Percentiles rank a stretch among this genome's conserved stretches.
phyloP scores from a whole-genome alignment of 73 alveolate species.

The Stentor coeruleus region DNA sequence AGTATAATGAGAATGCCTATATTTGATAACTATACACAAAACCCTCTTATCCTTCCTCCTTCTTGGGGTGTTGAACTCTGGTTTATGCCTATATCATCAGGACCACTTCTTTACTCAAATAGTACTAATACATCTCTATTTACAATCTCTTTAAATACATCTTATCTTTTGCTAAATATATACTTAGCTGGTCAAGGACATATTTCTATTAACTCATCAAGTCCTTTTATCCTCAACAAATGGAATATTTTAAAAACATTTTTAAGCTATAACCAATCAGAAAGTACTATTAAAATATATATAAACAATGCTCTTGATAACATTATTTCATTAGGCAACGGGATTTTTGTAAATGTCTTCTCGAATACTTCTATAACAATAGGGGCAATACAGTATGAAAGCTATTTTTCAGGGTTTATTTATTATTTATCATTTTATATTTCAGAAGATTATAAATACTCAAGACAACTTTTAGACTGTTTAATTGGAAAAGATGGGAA shows the following conservation, averaged over 20 bases:
- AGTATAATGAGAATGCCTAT: not conserved
- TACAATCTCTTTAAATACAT: not conserved
- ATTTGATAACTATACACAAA: not conserved
- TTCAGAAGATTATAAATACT: not conserved
- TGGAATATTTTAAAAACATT: not conserved
- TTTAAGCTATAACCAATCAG: not conserved
- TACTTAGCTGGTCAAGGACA: not conserved
- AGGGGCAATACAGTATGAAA: not conserved
- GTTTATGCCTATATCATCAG: not conserved
- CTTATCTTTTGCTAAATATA: not conserved
- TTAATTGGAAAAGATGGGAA: not conserved
- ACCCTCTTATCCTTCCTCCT: not conserved
- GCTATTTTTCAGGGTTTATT: constrained; percentile 2
- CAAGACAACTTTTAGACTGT: not conserved
- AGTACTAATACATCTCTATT: not conserved
- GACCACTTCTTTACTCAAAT: not conserved
- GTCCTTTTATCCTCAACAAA: not conserved
- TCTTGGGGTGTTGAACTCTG: not conserved
- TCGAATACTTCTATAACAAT: too few species aligned
- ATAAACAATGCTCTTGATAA: not conserved
- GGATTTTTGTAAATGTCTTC: not conserved
- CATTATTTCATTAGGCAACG: not conserved
- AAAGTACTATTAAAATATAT: not conserved
- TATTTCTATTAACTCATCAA: not conserved
- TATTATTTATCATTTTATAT: not conserved